Percentiles rank a stretch among this genome's conserved stretches.
These are phyloP conservation scores for Trichoderma lentiforme DNA, from an alignment of 2,329 filamentous ascomycete species.

Conservation along the genomic window DNA sequence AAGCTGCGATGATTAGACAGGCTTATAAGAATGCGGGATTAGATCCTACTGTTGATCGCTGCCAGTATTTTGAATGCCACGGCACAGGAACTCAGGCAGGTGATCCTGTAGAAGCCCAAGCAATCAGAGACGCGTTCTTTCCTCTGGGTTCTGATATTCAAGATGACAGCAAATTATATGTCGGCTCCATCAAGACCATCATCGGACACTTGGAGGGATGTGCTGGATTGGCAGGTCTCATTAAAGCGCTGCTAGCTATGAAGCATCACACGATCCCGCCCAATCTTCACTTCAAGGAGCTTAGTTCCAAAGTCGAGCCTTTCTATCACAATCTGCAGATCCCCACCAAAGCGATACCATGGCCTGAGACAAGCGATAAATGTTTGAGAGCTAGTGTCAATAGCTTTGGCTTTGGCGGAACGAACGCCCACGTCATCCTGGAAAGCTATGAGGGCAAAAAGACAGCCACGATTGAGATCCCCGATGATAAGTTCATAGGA, in stretches of 20 bases:
- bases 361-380: too few species aligned
- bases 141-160: too few species aligned
- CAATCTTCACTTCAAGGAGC: conserved; percentile 25
- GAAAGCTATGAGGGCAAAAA: too few species aligned
- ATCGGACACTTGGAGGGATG: too few species aligned
- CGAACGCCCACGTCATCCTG: too few species aligned
- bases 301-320: neutral
- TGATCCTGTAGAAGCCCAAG: conserved; percentile 29
- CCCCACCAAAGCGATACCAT: conserved; percentile 14
- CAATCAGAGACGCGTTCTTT: neutral
- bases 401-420: too few species aligned
- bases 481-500: too few species aligned
- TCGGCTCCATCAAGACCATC: too few species aligned
- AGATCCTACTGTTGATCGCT: conserved; percentile 25
- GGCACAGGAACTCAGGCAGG: conserved; percentile 20
- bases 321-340: conserved; percentile 24
- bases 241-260: conserved; percentile 16
- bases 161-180: too few species aligned
- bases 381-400: too few species aligned
- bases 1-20: too few species aligned
- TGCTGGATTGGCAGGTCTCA: neutral
- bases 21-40: conserved; percentile 34
- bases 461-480: too few species aligned
- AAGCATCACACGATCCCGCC: conserved; percentile 24
- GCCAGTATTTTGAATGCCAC: conserved; percentile 26